Evolutionary conservation across 2,329 filamentous ascomycete genomes (phyloP), one percentile per base, ranked within the genome.

Genomic region (Botrytis fabae): DNA sequence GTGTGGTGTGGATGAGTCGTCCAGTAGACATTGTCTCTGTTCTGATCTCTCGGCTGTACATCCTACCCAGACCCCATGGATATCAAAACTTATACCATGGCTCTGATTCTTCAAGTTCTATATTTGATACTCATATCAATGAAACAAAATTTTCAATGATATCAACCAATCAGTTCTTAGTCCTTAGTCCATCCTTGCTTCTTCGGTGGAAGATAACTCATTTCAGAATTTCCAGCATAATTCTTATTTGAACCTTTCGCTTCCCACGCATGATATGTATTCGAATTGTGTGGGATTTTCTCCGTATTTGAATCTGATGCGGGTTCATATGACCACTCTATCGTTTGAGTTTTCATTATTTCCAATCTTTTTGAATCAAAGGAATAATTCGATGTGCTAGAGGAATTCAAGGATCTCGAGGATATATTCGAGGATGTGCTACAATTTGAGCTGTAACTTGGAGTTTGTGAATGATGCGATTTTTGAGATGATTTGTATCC

Each of bases 281-380:
- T 51, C 14, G 32, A 51, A 32, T 10, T 51, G 16, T 38, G 25
- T n/a, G 22, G 0, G 1, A 0, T 18, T 18, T n/a, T 18, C 42
- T 20, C 22, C 10, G 10, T 16, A 16, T 35, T 4, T 5, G 32
- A 51, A 65, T 16, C 5, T 25, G 44, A 65, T n/a, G 63, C 63
- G 6, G 44, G 28, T 65, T 65, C 63, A 22, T 65, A 65, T 18
- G 44, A 12, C 44, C 20, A 65, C 38, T 65, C 63, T 18, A 66
- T 35, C 32, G 44, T 65, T 65, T 65, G 63, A 16, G 44, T 48
- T 35, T 65, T 51, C 63, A 65, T 51, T 18, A 65, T 65, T 25
- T 48, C 44, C 22, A 66, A 32, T 10, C 10, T 25, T 38, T 38
- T 66, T 12, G 44, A 38, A 38, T 51, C 22, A 22, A 66, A 51